Percentiles rank a stretch among this genome's conserved stretches.
Conservation (phyloP, 2,329 filamentous ascomycete species). For the Colletotrichum liaoningense region DNA sequence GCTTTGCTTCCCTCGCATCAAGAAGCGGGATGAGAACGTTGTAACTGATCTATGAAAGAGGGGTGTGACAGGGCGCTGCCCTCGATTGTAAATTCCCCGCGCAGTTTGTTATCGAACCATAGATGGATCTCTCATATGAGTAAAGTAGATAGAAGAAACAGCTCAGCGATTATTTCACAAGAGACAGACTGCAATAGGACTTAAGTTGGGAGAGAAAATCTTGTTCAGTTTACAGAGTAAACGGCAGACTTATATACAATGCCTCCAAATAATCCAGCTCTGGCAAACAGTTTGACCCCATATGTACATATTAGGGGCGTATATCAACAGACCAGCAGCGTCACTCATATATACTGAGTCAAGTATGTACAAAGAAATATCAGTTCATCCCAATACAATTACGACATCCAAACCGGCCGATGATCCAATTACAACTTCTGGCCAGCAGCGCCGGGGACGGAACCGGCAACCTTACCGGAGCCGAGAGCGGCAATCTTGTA, state of each 20-base stretch:
- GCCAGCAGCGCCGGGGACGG: constrained; percentile 49
- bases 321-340: constrained; percentile 4
- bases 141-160: not conserved
- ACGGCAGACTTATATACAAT: constrained; percentile 21
- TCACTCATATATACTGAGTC: constrained; percentile 14
- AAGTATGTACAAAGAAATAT: constrained; percentile 31
- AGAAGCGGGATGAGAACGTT: constrained; percentile 43
- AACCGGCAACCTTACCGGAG: constrained; percentile 52
- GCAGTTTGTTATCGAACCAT: not conserved
- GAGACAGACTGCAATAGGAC: too few species aligned
- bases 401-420: not conserved
- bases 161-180: not conserved
- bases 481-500: constrained; percentile 58
- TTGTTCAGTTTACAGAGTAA: constrained; percentile 3
- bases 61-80: too few species aligned
- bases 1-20: constrained; percentile 49
- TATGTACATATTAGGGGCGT: constrained; percentile 5
- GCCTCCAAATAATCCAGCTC: constrained; percentile 16
- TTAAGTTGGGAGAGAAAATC: not conserved
- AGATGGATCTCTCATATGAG: not conserved
- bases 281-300: constrained; percentile 11
- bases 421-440: constrained; percentile 41
- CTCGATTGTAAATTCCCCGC: too few species aligned
- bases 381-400: not conserved
- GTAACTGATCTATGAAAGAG: not conserved